Conservation (phyloP, 306 rosid genomes). For the Quercus ilex region DNA sequence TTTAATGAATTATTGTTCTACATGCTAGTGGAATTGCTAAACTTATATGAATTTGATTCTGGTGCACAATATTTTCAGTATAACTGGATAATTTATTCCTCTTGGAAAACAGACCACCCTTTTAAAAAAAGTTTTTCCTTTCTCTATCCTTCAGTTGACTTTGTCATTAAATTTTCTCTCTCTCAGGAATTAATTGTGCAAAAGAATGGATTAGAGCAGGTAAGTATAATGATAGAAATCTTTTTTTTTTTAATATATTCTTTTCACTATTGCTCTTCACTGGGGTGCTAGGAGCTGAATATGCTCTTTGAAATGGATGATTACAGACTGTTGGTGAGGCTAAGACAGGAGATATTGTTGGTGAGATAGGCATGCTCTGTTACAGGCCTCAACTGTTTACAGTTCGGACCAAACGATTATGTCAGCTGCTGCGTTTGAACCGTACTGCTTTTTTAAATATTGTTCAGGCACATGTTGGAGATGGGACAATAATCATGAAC, state of each 20-base stretch:
- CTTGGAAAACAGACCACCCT: not conserved
- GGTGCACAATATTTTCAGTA: not conserved
- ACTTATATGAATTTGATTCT: not conserved
- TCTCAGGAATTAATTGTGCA: conserved; percentile 55
- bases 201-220: conserved; percentile 56
- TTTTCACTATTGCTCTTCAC: not conserved
- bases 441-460: conserved; percentile 56
- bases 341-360: conserved; percentile 48
- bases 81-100: not conserved
- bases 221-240: conserved; percentile 22
- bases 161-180: not conserved
- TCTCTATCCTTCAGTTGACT: not conserved
- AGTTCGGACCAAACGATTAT: conserved; percentile 61
- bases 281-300: not conserved
- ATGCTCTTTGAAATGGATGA: conserved; percentile 1
- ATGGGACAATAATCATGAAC: conserved; percentile 62
- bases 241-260: not conserved
- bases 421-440: conserved; percentile 68
- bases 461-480: conserved; percentile 64
- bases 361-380: conserved; percentile 77
- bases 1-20: not conserved
- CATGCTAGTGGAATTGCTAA: not conserved
- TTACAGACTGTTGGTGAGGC: conserved; percentile 58
- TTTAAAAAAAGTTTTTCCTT: not conserved
- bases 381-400: conserved; percentile 71